These are phyloP conservation scores for Pyrenochaeta sp. DNA, from an alignment of 2,329 filamentous ascomycete species.

Conservation along the genomic window DNA sequence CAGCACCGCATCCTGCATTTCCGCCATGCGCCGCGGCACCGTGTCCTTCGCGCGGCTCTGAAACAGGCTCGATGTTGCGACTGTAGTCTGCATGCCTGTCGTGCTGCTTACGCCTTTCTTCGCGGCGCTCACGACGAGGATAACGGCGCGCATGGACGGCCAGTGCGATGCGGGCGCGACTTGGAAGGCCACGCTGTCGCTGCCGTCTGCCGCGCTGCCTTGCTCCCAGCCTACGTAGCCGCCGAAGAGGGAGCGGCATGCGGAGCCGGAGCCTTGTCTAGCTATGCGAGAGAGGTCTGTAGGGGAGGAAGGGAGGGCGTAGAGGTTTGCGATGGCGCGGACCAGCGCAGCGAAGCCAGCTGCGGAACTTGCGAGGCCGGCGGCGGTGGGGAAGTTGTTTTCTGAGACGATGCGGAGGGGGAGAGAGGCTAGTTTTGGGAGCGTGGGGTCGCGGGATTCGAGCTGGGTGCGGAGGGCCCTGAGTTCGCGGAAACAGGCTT, in stretches of 20 bases:
- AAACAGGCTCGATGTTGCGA: conserved; percentile 90
- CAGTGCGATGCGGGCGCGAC: conserved; percentile 90
- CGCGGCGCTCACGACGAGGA: conserved; percentile 89
- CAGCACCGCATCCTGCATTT: conserved; percentile 84
- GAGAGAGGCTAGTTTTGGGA: conserved; percentile 82
- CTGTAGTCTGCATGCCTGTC: conserved; percentile 96
- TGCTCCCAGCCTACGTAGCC: conserved; percentile 96
- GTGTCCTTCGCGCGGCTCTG: conserved; percentile 75
- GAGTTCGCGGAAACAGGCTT: conserved; percentile 90
- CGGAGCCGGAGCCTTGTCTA: conserved; percentile 91
- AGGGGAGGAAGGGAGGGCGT: conserved; percentile 81
- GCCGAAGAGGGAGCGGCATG: conserved; percentile 91
- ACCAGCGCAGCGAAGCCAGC: conserved; percentile 74
- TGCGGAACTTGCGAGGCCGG: conserved; percentile 76
- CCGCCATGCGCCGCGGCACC: conserved; percentile 82
- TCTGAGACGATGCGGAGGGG: conserved; percentile 88
- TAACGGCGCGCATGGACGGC: conserved; percentile 91
- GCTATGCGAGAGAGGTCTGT: conserved; percentile 88
- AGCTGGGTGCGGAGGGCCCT: conserved; percentile 78
- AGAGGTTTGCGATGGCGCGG: conserved; percentile 89
- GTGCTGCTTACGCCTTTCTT: conserved; percentile 97
- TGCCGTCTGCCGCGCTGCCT: conserved; percentile 78
- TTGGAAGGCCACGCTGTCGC: conserved; percentile 86
- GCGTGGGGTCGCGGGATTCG: conserved; percentile 73
- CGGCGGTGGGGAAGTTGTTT: conserved; percentile 99